These are phyloP conservation scores for Linanthus parryae DNA, from an alignment of 148 eudicot species.

Conservation along the genomic window DNA sequence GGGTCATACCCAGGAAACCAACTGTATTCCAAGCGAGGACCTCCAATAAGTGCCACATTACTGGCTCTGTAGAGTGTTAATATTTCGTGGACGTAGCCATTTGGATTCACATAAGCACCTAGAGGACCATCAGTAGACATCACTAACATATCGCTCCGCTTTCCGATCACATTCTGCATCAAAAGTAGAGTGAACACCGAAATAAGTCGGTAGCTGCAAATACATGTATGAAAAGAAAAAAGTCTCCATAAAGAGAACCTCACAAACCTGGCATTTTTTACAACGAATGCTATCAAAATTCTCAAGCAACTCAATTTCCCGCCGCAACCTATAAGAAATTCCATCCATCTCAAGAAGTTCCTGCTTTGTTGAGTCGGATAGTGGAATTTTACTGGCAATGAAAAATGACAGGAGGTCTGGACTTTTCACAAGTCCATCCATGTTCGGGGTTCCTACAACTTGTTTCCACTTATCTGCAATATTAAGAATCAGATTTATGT, in stretches of 20 bases:
- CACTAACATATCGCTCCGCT: slow-evolving; percentile 79
- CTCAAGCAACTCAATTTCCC: slow-evolving; percentile 89
- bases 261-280: slow-evolving; percentile 72
- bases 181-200: background rate
- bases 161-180: slow-evolving; percentile 53
- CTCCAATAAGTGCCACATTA: slow-evolving; percentile 66
- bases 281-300: slow-evolving; percentile 72
- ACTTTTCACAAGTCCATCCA: slow-evolving; percentile 60
- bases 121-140: slow-evolving; percentile 95
- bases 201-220: background rate
- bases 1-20: slow-evolving; percentile 95
- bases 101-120: slow-evolving; percentile 82
- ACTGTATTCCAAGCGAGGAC: slow-evolving; percentile 62
- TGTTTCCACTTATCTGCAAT: slow-evolving; percentile 90
- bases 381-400: slow-evolving; percentile 87
- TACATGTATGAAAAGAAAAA: background rate
- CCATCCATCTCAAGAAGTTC: slow-evolving; percentile 96
- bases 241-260: background rate
- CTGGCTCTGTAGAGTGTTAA: slow-evolving; percentile 62
- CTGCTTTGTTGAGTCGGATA: slow-evolving; percentile 85
- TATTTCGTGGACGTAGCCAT: slow-evolving; percentile 83
- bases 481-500: background rate
- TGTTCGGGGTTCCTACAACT: slow-evolving; percentile 64
- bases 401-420: slow-evolving; percentile 80
- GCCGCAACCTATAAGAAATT: slow-evolving; percentile 69